Evolutionary conservation across 192 early-diverging fungal genomes (phyloP).

Genomic region (Umbelopsis isabellina): DNA sequence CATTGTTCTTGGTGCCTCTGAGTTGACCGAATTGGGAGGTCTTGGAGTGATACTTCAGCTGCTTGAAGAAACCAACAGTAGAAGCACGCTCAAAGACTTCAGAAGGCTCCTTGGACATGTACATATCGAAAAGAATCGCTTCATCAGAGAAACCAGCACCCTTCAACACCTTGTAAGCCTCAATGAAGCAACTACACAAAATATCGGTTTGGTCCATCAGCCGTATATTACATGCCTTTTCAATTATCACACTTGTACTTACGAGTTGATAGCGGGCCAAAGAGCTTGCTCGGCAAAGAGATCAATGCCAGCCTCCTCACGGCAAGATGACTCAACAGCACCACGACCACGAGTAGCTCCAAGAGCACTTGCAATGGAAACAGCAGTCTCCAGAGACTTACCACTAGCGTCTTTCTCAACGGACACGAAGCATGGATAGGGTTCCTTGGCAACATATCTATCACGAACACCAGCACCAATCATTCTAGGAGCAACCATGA

Average conservation of each 20-base stretch:
- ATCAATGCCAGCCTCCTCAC: constrained; percentile 26
- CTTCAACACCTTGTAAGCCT: constrained; percentile 26
- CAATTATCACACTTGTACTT: not conserved
- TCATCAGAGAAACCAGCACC: constrained; percentile 27
- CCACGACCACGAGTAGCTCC: constrained; percentile 25
- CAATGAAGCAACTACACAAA: constrained; percentile 17
- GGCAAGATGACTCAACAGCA: constrained; percentile 20
- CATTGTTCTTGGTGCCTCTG: constrained; percentile 26
- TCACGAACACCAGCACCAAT: constrained; percentile 32
- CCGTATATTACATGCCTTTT: too few relatives aligned
- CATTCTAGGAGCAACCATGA: constrained; percentile 32
- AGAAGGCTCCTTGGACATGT: constrained; percentile 24
- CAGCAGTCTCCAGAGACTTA: constrained; percentile 6
- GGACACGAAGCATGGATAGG: constrained; percentile 28
- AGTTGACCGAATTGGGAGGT: constrained; percentile 30
- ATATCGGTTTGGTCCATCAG: not conserved
- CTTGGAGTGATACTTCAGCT: constrained; percentile 29
- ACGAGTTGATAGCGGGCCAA: constrained; percentile 28
- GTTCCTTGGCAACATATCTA: constrained; percentile 24
- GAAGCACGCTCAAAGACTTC: constrained; percentile 27
- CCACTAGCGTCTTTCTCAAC: constrained; percentile 15
- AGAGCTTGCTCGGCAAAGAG: constrained; percentile 27
- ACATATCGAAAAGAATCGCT: constrained; percentile 28
- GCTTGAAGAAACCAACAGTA: constrained; percentile 27
- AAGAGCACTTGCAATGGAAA: constrained; percentile 15